Evolutionary conservation across 78 protist species (phyloP).

Genomic region (Cavenderia fasciculata): DNA sequence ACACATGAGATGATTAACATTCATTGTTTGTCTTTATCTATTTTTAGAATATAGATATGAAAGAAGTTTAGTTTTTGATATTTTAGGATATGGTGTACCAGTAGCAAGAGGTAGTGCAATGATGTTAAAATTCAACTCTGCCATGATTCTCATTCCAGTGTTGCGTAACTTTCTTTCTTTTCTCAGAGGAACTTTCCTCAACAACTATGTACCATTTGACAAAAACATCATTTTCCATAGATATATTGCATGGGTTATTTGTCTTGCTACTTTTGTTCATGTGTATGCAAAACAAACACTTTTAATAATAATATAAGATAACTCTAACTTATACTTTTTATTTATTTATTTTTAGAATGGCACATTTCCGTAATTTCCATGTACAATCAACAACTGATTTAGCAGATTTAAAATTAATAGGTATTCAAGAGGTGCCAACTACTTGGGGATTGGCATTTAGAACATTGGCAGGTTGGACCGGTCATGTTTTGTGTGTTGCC

Average conservation of each 20-base stretch:
- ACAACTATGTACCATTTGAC: slow-evolving; percentile 85
- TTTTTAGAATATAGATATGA: background rate
- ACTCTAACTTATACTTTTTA: background rate
- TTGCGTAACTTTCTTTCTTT: slow-evolving; percentile 82
- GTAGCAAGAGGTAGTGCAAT: slow-evolving; percentile 81
- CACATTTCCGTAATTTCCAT: slow-evolving; percentile 55
- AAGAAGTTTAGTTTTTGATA: background rate
- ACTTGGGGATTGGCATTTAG: background rate
- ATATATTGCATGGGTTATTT: slow-evolving; percentile 78
- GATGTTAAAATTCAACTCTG: slow-evolving; percentile 79
- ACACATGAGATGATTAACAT: background rate
- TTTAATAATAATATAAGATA: background rate
- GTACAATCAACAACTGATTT: background rate
- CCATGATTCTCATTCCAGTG: slow-evolving; percentile 87
- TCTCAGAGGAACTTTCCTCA: slow-evolving; percentile 44
- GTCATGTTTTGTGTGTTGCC: slow-evolving; percentile 72
- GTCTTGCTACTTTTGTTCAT: slow-evolving; percentile 66
- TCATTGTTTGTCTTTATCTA: background rate
- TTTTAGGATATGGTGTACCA: slow-evolving; percentile 36
- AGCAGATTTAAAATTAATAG: background rate
- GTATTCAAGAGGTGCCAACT: background rate
- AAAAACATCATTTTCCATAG: slow-evolving; percentile 88
- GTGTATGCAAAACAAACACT: slow-evolving; percentile 17
- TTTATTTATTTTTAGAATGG: slow-evolving; percentile 36
- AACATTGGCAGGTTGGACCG: slow-evolving; percentile 83